A percentile compares a stretch with the other conserved stretches of the same genome.
Conservation (phyloP, 345 rosid genomes). For the Litchi chinensis region DNA sequence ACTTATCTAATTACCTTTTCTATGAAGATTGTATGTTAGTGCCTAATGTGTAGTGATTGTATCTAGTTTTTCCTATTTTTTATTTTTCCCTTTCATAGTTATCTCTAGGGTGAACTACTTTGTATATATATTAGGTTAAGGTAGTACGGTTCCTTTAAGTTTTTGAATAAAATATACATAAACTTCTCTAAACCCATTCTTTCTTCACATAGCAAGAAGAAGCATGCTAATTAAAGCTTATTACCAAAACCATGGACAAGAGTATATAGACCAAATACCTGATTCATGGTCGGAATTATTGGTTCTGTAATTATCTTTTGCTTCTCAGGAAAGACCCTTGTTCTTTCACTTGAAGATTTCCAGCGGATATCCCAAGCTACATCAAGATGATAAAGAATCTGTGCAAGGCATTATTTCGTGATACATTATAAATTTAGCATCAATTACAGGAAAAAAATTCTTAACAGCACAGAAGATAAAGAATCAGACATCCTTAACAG, state of each 20-base stretch:
- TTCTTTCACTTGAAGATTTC: conserved; percentile 49
- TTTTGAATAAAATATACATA: too few relatives aligned
- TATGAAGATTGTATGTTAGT: too few relatives aligned
- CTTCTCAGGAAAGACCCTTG: conserved; percentile 37
- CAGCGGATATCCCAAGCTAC: conserved; percentile 88
- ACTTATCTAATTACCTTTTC: too few relatives aligned
- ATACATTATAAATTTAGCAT: not conserved
- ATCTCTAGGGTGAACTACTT: too few relatives aligned
- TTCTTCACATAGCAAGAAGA: not conserved
- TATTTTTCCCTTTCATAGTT: too few relatives aligned
- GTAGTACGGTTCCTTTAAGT: too few relatives aligned
- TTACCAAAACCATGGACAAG: not conserved
- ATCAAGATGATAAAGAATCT: conserved; percentile 92
- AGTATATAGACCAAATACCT: conserved; percentile 46
- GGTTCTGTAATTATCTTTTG: conserved; percentile 54
- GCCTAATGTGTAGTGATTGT: too few relatives aligned
- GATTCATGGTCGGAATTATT: conserved; percentile 58
- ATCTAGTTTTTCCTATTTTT: too few relatives aligned
- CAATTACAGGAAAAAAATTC: not conserved
- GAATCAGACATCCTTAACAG: not conserved
- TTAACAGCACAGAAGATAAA: not conserved
- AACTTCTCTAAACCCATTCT: too few relatives aligned
- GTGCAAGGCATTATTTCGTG: conserved; percentile 28
- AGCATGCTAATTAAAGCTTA: not conserved
- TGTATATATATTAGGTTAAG: too few relatives aligned